Percentiles rank a stretch among this genome's conserved stretches.
Conservation (phyloP, 352 stramenopile genomes). For the Blastocystis sp. region DNA sequence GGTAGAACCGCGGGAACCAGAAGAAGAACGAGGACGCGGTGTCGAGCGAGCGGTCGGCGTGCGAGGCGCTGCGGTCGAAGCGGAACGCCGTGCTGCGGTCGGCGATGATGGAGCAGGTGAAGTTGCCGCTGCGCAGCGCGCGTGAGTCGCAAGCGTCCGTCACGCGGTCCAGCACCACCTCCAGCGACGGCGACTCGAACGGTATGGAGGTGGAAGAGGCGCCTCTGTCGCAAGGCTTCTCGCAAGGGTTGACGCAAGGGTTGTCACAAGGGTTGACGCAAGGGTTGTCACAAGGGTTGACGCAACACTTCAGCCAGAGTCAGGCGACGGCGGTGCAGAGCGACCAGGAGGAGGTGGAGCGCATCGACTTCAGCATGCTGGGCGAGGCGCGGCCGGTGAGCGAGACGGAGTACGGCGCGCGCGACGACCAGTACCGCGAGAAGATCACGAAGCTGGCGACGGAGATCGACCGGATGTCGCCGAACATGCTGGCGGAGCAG, state of each 20-base stretch:
- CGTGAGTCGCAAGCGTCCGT: constrained; percentile 52
- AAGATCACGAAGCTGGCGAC: constrained; percentile 77
- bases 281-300: background rate
- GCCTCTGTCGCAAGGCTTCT: background rate
- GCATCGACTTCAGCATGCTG: constrained; percentile 86
- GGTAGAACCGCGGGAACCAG: constrained; percentile 57
- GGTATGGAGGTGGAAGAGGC: constrained; percentile 74
- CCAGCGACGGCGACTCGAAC: constrained; percentile 70
- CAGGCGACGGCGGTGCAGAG: constrained; percentile 75
- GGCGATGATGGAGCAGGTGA: constrained; percentile 88
- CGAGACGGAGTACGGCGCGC: constrained; percentile 79
- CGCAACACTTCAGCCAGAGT: constrained; percentile 75
- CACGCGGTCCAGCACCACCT: constrained; percentile 47
- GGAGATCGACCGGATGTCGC: constrained; percentile 89
- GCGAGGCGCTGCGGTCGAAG: constrained; percentile 81
- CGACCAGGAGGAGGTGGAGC: constrained; percentile 75
- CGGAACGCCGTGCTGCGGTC: constrained; percentile 90
- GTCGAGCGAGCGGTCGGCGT: constrained; percentile 36
- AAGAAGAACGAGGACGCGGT: constrained; percentile 63
- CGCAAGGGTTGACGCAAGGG: constrained; percentile 45
- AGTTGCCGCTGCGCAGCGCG: constrained; percentile 78
- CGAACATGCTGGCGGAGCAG: constrained; percentile 88
- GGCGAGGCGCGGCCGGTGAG: constrained; percentile 77
- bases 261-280: background rate
- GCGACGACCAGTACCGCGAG: constrained; percentile 69